Base-by-base conservation (phyloP, 2,329 filamentous ascomycete species). In the Calonectria fujianensis region DNA sequence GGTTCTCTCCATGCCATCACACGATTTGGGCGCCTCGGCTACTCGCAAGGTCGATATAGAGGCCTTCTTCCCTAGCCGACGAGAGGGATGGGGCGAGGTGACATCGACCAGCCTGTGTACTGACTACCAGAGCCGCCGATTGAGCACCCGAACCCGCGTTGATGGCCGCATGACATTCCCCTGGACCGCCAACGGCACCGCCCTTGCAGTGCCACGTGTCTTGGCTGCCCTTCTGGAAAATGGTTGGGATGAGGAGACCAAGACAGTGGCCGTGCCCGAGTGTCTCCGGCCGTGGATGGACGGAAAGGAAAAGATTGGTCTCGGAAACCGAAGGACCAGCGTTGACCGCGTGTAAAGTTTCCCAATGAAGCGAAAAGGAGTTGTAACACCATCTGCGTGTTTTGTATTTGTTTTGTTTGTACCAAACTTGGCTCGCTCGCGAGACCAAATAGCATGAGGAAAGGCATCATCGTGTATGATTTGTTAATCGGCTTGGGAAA, bases 181-280 rank as follows among this genome's bases (percentile, higher is more conserved):
- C 18, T 95, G 95, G 87, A 99, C 97, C 0, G 89, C 98, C 48
- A 99, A 99, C 83, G 97, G 96, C 0, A 99, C 97, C 1, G 97
- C 96, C 0, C 88, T 98, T 80, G 97, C 97, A 0, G 94, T 98
- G 48, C 97, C 97, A 4, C 90, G 97, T 68, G 94, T 99, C 16
- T 83, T 99, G 74, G 96, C 97, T 31, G 96, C 96, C 8, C 89
- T 99, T 66, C 83, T 99, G 77, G 97, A 99, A 88, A 95, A 96
- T 81, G 94, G 95, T 1, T 99, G 96, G 94, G 91, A 97, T 81
- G 93, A 96, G 81, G 82, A 88, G 31, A 89, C 88, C 27, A 89
- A 88, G 80, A 90, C 90, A 2, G 94, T 98, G 10, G 87, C 88
- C 2, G 91, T 99, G 9, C 97, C 97, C 0, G 91, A 95, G 85